Base-by-base conservation (phyloP, 768 basidiomycete species). In the Phaeolepiota aurea region DNA sequence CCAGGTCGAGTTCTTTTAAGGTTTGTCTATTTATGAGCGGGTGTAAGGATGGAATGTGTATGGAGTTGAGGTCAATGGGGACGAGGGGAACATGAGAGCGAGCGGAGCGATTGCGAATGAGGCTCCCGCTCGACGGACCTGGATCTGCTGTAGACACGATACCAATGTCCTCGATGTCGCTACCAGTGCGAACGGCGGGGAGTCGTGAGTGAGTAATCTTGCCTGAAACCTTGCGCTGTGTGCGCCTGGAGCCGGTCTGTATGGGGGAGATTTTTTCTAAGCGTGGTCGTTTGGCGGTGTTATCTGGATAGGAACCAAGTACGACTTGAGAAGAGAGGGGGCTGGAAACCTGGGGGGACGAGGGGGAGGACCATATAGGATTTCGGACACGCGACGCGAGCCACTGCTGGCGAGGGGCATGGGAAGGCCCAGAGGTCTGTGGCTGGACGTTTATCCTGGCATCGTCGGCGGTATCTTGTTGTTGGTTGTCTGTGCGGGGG, bases 21-120 rank as follows among this genome's bases (percentile, higher is more conserved):
- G 88, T 89, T 32, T 79, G 76, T 28, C 85, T 73, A 53, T 87
- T 91, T 56, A 94, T 87, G 32, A 83, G 74, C 0, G 92, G 89
- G 21, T 71, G 68, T 32, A 74, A 62, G 23, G 84, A 67, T 4
- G 87, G 87, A 44, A 87, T 75, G 47, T 79, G 74, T 2, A 75
- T 67, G 1, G 71, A 61, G 48, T 54, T 62, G 43, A 63, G 54
- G 54, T 71, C 70, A 54, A 72, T 46, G 48, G 70, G 52, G 52
- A 72, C 41, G 43, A 54, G 49, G 46, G 64, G 55, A 18, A 56
- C 46, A 22, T 49, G 42, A 32, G 23, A 32, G 22, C 15, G 47
- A 38, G 33, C 41, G 18, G 35, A 38, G 41, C 47, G 50, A 15
- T 48, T 40, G 38, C 63, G 61, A 44, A 61, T 65, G 52, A 62